Evolutionary conservation across 306 rosid species (phyloP).

Genomic region (Cicer chorassanicum): DNA sequence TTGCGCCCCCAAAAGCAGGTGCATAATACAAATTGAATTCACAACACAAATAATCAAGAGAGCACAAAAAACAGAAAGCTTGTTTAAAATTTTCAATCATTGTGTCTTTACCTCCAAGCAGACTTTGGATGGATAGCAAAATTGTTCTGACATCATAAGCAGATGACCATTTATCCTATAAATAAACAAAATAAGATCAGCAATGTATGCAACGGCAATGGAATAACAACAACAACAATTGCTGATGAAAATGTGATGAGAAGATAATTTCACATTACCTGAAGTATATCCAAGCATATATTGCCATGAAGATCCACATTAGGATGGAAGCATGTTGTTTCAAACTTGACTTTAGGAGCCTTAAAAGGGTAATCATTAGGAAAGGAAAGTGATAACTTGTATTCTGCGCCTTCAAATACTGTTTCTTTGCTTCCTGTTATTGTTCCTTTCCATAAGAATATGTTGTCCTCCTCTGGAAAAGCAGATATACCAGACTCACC

Average conservation of each 20-base stretch:
- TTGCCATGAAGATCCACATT: conserved; percentile 86
- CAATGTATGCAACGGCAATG: neutral
- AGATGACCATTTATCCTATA: conserved; percentile 46
- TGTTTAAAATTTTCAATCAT: neutral
- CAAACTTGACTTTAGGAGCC: conserved; percentile 93
- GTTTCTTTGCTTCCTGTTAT: conserved; percentile 94
- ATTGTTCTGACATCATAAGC: conserved; percentile 52
- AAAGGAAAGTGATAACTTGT: conserved; percentile 76
- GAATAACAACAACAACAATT: neutral
- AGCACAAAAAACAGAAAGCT: neutral
- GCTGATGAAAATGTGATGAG: neutral
- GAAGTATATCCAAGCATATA: conserved; percentile 98
- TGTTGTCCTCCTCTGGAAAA: conserved; percentile 96
- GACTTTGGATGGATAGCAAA: conserved; percentile 47
- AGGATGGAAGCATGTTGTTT: conserved; percentile 85
- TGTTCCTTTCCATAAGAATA: conserved; percentile 94
- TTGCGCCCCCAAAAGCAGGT: no score
- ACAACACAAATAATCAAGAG: neutral
- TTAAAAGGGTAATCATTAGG: conserved; percentile 93
- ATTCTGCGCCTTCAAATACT: conserved; percentile 86
- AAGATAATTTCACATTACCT: conserved; percentile 55
- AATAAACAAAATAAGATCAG: neutral
- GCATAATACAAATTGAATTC: no score
- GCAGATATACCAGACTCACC: conserved; percentile 95
- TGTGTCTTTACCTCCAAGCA: conserved; percentile 69